Conservation (phyloP, 371 early-diverging fungal genomes). For the Rhizomucor miehei region DNA sequence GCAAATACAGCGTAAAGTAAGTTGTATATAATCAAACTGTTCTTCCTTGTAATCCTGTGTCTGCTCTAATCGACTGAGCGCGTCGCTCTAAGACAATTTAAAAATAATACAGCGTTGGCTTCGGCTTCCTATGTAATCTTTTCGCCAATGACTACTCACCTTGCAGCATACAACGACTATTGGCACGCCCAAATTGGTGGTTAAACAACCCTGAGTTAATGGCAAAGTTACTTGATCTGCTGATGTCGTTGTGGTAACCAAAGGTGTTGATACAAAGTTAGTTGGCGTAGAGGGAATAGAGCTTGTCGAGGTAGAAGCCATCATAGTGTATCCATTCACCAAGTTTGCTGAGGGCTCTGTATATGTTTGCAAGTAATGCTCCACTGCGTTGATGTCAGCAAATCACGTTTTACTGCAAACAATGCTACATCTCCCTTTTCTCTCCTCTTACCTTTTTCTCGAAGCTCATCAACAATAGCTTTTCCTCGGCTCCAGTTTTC, state of each 20-base stretch:
- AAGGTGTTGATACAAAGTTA: slow-evolving; percentile 20
- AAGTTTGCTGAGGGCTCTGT: slow-evolving; percentile 40
- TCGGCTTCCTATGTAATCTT: not conserved
- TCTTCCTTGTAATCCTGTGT: slow-evolving; percentile 88
- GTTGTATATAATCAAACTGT: slow-evolving; percentile 94
- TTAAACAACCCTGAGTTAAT: slow-evolving; percentile 78
- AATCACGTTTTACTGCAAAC: not conserved
- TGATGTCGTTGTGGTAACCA: slow-evolving; percentile 45
- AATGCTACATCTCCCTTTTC: not conserved
- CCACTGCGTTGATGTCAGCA: slow-evolving; percentile 31
- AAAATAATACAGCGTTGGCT: not conserved
- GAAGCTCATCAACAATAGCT: slow-evolving; percentile 69
- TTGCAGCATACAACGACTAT: slow-evolving; percentile 88
- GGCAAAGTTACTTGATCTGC: slow-evolving; percentile 71
- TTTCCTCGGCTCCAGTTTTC: slow-evolving; percentile 64
- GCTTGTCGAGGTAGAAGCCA: slow-evolving; percentile 39
- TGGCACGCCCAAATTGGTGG: slow-evolving; percentile 86
- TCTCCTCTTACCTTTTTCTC: slow-evolving; percentile 64
- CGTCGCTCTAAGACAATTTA: slow-evolving; percentile 72
- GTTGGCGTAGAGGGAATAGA: slow-evolving; percentile 24
- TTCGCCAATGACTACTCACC: slow-evolving; percentile 42
- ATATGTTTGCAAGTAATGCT: slow-evolving; percentile 61
- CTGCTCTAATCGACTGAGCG: slow-evolving; percentile 72
- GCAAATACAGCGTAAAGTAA: slow-evolving; percentile 85
- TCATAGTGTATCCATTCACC: slow-evolving; percentile 24